Evolutionary conservation across 2,329 filamentous ascomycete species (phyloP), one percentile per base, ranked within the genome.

Genomic region (Colletotrichum eleusines): DNA sequence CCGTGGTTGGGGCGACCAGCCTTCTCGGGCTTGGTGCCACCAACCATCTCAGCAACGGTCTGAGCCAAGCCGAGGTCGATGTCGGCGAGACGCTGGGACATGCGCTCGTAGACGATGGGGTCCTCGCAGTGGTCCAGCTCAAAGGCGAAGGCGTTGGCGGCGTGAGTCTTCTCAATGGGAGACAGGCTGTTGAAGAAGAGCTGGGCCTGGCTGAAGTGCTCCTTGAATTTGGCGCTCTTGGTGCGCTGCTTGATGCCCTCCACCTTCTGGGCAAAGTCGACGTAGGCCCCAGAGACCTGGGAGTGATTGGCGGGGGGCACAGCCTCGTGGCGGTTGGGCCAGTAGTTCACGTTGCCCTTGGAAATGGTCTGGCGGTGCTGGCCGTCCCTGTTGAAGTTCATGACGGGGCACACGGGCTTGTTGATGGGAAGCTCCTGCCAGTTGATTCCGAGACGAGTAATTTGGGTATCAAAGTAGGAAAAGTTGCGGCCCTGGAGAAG

Each of bases 41-140:
- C 93, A 1, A 93, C 92, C 80, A 91, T 87, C 54, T 90, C 86
- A 1, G 92, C 91, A 1, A 95, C 91, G 0, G 84, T 82, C 77
- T 91, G 87, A 0, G 93, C 92, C 0, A 96, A 88, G 0, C 82
- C 84, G 0, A 94, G 82, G 69, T 94, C 91, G 63, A 96, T 94
- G 46, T 95, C 91, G 1, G 88, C 84, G 0, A 96, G 83, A 1
- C 93, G 88, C 72, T 89, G 80, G 1, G 88, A 88, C 79, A 95
- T 86, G 35, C 91, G 88, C 72, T 91, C 87, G 79, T 94, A 95
- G 0, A 96, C 92, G 12, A 92, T 79, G 0, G 90, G 88, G 51
- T 96, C 93, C 28, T 95, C 92, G 77, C 93, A 96, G 79, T 95
- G 93, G 76, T 94, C 92, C 1, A 96, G 83, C 80, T 94, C 92